Evolutionary conservation across 352 stramenopile species (phyloP).

Genomic region (Paralagenidium karlingii): DNA sequence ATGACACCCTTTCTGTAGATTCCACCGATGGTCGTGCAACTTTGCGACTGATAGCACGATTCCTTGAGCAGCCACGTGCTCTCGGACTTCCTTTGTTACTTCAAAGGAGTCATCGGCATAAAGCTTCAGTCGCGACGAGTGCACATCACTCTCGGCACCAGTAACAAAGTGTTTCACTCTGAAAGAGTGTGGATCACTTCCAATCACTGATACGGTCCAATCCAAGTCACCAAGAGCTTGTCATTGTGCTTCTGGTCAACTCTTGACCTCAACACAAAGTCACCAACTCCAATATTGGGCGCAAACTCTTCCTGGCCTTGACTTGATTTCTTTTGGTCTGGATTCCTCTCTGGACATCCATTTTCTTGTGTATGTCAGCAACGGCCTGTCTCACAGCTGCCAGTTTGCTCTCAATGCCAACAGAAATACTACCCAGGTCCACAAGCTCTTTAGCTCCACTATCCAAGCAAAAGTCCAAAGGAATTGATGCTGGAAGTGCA

Average conservation of each 20-base stretch:
- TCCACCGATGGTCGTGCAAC: background rate
- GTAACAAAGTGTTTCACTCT: conserved; percentile 9
- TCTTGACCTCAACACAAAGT: conserved; percentile 17
- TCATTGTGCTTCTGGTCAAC: conserved; percentile 11
- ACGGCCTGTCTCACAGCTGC: background rate
- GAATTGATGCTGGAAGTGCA: conserved; percentile 1
- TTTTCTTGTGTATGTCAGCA: conserved; percentile 7
- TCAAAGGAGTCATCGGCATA: conserved; percentile 13
- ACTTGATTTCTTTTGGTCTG: conserved; percentile 2
- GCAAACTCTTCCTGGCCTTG: background rate
- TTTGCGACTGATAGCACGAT: conserved; percentile 4
- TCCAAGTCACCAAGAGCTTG: conserved; percentile 19
- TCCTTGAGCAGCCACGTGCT: conserved; percentile 10
- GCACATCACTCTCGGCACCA: conserved; percentile 8
- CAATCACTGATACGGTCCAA: conserved; percentile 13
- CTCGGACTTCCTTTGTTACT: conserved; percentile 11
- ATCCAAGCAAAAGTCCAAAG: conserved; percentile 1
- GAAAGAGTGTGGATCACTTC: conserved; percentile 10
- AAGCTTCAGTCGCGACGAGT: conserved; percentile 15
- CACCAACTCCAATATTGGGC: conserved; percentile 11
- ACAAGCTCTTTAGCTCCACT: background rate
- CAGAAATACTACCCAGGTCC: too few species aligned
- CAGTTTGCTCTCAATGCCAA: background rate
- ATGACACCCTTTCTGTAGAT: background rate
- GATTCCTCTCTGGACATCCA: conserved; percentile 1